phyloP scores from a whole-genome alignment of 2,329 filamentous ascomycete genomes.

The Penicillium sp. region DNA sequence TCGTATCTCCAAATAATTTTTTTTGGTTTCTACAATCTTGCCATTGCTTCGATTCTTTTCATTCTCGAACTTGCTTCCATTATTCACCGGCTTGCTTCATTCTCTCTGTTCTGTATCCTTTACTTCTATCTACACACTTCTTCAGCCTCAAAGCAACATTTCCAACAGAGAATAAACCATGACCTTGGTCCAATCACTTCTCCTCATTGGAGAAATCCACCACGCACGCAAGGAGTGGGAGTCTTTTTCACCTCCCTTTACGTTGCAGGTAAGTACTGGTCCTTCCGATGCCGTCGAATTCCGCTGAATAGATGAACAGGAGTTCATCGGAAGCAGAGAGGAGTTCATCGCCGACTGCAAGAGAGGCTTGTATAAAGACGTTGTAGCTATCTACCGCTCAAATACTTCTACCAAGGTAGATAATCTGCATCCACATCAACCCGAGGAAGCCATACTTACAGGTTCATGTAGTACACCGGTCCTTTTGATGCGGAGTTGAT shows the following conservation, averaged over 20 bases:
- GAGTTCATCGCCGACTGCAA: slow-evolving; percentile 56
- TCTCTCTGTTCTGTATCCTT: neutral
- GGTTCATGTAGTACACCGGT: slow-evolving; percentile 38
- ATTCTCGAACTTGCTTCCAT: neutral
- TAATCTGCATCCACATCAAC: neutral
- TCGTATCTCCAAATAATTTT: neutral
- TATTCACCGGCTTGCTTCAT: neutral
- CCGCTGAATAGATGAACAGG: neutral
- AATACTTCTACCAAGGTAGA: slow-evolving; percentile 52
- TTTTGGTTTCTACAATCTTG: neutral
- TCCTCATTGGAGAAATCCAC: slow-evolving; percentile 46
- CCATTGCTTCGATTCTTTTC: neutral
- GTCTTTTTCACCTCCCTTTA: slow-evolving; percentile 39
- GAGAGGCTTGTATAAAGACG: slow-evolving; percentile 53
- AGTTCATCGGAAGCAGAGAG: slow-evolving; percentile 51
- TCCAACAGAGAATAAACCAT: slow-evolving; percentile 22
- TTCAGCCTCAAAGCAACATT: neutral
- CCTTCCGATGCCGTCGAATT: neutral
- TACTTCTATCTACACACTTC: neutral
- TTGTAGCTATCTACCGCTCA: slow-evolving; percentile 57
- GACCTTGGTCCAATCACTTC: slow-evolving; percentile 34
- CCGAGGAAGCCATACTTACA: neutral
- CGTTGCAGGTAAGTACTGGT: slow-evolving; percentile 36
- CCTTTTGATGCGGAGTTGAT: slow-evolving; percentile 50
- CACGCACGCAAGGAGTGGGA: slow-evolving; percentile 46